Evolutionary conservation across 441 rosid genomes (phyloP), one percentile per base, ranked within the genome.

Genomic region (Brassica balearica): DNA sequence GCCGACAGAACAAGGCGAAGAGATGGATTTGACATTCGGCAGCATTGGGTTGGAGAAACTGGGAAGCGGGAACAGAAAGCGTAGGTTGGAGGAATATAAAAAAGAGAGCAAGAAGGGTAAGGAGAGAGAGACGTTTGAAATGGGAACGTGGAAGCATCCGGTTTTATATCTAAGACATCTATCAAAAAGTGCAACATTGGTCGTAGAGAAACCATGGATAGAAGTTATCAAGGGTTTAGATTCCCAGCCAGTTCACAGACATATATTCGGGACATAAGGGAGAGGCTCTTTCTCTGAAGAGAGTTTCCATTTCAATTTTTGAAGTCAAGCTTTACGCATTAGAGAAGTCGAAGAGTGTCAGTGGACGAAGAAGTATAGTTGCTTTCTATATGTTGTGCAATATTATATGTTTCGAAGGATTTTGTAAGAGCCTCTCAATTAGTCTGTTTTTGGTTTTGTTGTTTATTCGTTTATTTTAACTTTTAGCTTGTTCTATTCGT

Each of bases 151-250:
- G 81, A 88, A 91, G 76, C 91, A 96, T 77, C 97, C 98, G 6
- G 95, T 94, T 80, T 82, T 94, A 59, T 96, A 89, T 80, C 73
- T 94, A 25, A 91, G 92, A 27, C 95, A 90, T 78, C 89, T 96
- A 76, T 88, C 97, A 0, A 90, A 89, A 74, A 88, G 84, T 71
- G 90, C 97, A 59, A 72, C 92, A 72, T 81, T 96, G 93, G 87
- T 92, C 67, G 51, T 94, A 68, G 98, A 96, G 89, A 94, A 89
- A 82, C 97, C 97, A 11, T 96, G 99, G 99, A 79, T 87, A 82
- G 91, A 91, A 71, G 97, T 94, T 77, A 84, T 94, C 65, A 90
- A 89, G 82, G 67, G 77, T 59, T 86, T 96, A 6, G 95, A 92
- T 51, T 77, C 97, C 55, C 82, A 87, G 41, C 98, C 99, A 20